Evolutionary conservation across 306 rosid species (phyloP).

Genomic region (Malus orientalis): DNA sequence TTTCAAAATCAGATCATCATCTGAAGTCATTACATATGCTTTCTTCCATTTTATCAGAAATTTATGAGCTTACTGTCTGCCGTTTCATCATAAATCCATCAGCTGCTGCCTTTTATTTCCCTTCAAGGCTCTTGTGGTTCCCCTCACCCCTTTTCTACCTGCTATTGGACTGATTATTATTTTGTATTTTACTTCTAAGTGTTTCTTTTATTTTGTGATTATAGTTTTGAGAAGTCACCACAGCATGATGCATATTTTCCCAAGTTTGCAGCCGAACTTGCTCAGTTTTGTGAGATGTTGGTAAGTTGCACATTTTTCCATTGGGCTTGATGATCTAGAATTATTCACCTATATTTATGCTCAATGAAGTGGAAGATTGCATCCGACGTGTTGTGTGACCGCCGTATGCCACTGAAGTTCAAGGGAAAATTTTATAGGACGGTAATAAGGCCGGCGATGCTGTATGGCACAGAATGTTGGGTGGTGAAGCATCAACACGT

Average conservation of each 20-base stretch:
- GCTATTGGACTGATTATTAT: neutral
- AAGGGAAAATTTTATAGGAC: no score
- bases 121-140: neutral
- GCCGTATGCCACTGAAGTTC: no score
- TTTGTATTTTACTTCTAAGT: neutral
- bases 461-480: no score
- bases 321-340: neutral
- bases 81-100: neutral
- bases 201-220: slow-evolving; percentile 7
- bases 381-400: no score
- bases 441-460: no score
- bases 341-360: neutral
- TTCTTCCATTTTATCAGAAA: neutral
- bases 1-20: neutral
- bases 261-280: slow-evolving; percentile 77
- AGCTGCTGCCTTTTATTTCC: neutral
- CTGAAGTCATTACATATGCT: neutral
- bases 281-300: slow-evolving; percentile 81
- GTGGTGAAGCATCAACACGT: no score
- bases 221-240: slow-evolving; percentile 76
- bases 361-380: no score
- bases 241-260: slow-evolving; percentile 63
- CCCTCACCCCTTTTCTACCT: neutral
- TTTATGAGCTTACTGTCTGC: neutral
- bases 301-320: slow-evolving; percentile 26